phyloP scores from a whole-genome alignment of 225 moss, liverwort and hornwort species.

The Ulota crispa region DNA sequence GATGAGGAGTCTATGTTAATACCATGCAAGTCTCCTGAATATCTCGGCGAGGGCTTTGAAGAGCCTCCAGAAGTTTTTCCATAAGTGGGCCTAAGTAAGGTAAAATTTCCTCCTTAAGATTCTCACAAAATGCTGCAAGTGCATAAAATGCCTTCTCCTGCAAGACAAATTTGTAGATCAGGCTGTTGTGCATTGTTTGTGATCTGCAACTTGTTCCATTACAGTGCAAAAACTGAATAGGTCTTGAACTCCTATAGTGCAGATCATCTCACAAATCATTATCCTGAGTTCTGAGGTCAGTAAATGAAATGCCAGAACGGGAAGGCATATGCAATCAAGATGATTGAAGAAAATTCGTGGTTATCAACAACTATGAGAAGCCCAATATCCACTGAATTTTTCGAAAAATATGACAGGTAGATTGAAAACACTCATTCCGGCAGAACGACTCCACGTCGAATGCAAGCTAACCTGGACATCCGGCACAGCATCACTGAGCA shows the following conservation, averaged over 20 bases:
- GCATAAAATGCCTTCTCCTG: slow-evolving; percentile 99
- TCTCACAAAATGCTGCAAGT: slow-evolving; percentile 97
- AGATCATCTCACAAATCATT: slow-evolving; percentile 1
- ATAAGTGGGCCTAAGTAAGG: slow-evolving; percentile 88
- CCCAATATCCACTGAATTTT: neutral
- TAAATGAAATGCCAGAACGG: neutral
- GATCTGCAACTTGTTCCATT: slow-evolving; percentile 4
- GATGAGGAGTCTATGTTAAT: neutral
- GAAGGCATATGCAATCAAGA: neutral
- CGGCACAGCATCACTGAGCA: slow-evolving; percentile 81
- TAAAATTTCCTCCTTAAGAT: slow-evolving; percentile 91
- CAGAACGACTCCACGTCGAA: slow-evolving; percentile 2
- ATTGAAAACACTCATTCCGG: slow-evolving; percentile 1
- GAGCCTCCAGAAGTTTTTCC: slow-evolving; percentile 84
- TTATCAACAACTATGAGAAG: neutral
- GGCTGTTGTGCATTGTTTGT: neutral
- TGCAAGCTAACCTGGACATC: slow-evolving; percentile 76
- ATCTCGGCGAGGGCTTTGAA: slow-evolving; percentile 91
- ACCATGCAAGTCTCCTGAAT: slow-evolving; percentile 99
- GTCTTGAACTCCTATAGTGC: neutral
- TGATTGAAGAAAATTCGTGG: neutral
- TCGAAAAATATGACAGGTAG: neutral
- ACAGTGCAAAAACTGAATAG: slow-evolving; percentile 5
- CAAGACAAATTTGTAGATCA: slow-evolving; percentile 3
- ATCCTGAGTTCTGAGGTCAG: neutral